Base-by-base conservation (phyloP, 805 yeast species). In the Kuraishia hungarica region DNA sequence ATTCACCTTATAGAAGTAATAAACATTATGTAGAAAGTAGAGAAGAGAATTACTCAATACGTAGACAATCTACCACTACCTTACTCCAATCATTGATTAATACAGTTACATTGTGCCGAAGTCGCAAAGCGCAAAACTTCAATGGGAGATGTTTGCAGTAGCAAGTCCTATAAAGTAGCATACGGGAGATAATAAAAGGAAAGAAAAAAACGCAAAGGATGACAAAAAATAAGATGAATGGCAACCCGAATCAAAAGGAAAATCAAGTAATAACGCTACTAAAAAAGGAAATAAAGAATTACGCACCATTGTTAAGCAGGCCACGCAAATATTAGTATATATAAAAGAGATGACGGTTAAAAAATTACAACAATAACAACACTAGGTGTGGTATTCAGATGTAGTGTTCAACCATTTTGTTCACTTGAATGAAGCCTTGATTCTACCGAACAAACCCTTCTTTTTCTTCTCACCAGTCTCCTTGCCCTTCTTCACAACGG, bases 371-470 rank as follows among this genome's bases (percentile, higher is more conserved):
- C n/a, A 15, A 15, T 4, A 35, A 17, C 43, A 7, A 35, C n/a
- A 35, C 43, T 17, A 26, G 29, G 29, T 26, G n/a, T n/a, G n/a
- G n/a, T n/a, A n/a, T n/a, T n/a, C n/a, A n/a, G n/a, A n/a, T n/a
- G n/a, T 10, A 26, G 29, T 6, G 29, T 6, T 10, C 29, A 26
- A 2, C 43, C 43, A 35, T 35, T 15, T 35, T 35, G 5, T 35
- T 60, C 29, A 71, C 59, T 63, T 65, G 56, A 75, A 67, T 35
- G 73, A 61, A 60, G 71, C 74, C 67, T 74, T 76, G 58, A 77
- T 57, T 64, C 72, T 75, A 54, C 74, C 61, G 55, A 76, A 67
- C 51, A 78, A 71, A 15, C 77, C 72, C 43, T 72, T 69, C 64
- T 71, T 73, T 67, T 76, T 73, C 66, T 71, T 67, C 39, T 60